These are phyloP conservation scores for Arabidopsis hybrid DNA, from an alignment of 441 rosid species.

Conservation along the genomic window DNA sequence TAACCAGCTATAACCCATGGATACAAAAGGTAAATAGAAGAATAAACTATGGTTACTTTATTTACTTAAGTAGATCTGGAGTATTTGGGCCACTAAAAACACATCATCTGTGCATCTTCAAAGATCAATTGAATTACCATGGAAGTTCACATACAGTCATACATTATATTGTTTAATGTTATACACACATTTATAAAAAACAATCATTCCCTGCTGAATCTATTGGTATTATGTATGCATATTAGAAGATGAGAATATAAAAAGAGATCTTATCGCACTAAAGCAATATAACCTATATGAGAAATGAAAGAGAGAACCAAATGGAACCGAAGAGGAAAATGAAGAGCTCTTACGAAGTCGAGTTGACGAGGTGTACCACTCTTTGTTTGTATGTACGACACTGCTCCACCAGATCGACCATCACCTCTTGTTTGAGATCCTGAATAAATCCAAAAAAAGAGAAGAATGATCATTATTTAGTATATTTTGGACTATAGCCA, in stretches of 20 bases:
- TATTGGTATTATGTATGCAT: not conserved
- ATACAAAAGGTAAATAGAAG: slow-evolving; percentile 10
- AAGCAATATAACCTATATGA: slow-evolving; percentile 10
- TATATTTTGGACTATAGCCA: slow-evolving; percentile 18
- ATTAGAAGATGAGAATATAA: not conserved
- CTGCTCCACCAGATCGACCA: slow-evolving; percentile 95
- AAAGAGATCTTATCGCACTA: slow-evolving; percentile 1
- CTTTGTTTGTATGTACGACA: slow-evolving; percentile 97
- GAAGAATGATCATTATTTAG: not conserved
- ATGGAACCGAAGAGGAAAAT: slow-evolving; percentile 29
- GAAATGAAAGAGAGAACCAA: slow-evolving; percentile 24
- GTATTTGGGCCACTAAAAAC: slow-evolving; percentile 13
- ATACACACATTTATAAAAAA: slow-evolving; percentile 18
- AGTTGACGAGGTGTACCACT: slow-evolving; percentile 97
- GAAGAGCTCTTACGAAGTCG: slow-evolving; percentile 79
- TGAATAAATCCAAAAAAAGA: slow-evolving; percentile 45
- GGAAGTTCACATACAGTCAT: slow-evolving; percentile 6
- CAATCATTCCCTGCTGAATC: slow-evolving; percentile 2
- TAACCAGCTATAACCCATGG: slow-evolving; percentile 15
- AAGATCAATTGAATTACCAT: slow-evolving; percentile 7
- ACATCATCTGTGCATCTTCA: slow-evolving; percentile 6
- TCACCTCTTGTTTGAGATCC: slow-evolving; percentile 98
- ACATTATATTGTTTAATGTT: not conserved
- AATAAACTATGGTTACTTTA: slow-evolving; percentile 6
- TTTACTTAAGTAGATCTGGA: slow-evolving; percentile 9